Evolutionary conservation across 108 stramenopile genomes (phyloP), one percentile per base, ranked within the genome.

Genomic region (Skeletonema marinoi): DNA sequence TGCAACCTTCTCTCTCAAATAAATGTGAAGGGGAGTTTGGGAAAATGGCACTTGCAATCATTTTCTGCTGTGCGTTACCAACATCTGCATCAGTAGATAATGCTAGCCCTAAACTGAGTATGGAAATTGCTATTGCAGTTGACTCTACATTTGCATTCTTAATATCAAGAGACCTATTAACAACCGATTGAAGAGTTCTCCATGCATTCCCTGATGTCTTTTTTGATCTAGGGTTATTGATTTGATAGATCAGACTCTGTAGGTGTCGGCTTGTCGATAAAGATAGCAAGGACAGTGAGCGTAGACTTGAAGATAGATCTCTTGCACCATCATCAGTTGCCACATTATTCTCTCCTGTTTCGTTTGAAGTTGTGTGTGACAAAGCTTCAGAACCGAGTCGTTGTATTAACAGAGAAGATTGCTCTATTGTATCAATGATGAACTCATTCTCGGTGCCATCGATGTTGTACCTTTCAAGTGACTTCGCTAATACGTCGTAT

Each of bases 11-110:
- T 65, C 73, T 42, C 19, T 19, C 41, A 35, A 65, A 61, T 13
- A 61, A 59, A 70, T 70, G 56, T 5, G 42, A 21, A 1, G 60
- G 36, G 9, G 38, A 63, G 46, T 75, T 42, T 19, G 82, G 68
- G 16, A 83, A 17, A 13, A 83, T 25, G 56, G 82, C 82, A 68
- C 82, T 77, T 46, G 82, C 59, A 31, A 83, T 38, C 75, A 77
- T 77, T 77, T 77, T 83, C 16, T 75, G 72, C n/a, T 56, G 63
- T 21, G 70, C 35, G 25, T 19, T 58, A 32, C 56, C 41, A 36
- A 30, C 41, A 41, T 62, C 59, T 41, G 33, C 25, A 30, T 41
- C 44, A 8, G 16, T n/a, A 44, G n/a, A n/a, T n/a, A 73, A 21
- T 2, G 71, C 33, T 13, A 65, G 32, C 16, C 82, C 82, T 44